A percentile compares a stretch with the other conserved stretches of the same genome.
Evolutionary conservation across 805 yeast species (phyloP).

Genomic region (Metschnikowia vanudenii): DNA sequence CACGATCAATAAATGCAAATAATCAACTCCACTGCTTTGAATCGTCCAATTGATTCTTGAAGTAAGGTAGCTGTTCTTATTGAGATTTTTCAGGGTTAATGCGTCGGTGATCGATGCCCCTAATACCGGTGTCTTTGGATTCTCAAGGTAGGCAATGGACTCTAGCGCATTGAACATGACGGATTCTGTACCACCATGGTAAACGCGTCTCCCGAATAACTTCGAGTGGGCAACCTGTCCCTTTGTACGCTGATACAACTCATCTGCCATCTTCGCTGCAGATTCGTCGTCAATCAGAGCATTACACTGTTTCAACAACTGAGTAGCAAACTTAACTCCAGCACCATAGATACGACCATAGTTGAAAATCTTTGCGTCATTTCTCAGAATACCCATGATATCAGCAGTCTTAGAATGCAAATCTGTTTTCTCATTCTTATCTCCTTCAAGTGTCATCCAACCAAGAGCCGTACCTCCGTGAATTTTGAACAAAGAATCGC

Average conservation of each 20-base stretch:
- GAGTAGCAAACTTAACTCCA: constrained; percentile 85
- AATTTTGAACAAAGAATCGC: constrained; percentile 82
- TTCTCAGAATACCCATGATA: constrained; percentile 83
- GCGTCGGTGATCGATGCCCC: constrained; percentile 95
- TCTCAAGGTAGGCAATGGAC: constrained; percentile 74
- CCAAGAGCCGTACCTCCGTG: constrained; percentile 98
- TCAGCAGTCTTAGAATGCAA: constrained; percentile 91
- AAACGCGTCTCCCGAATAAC: constrained; percentile 33
- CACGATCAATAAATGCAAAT: constrained; percentile 77
- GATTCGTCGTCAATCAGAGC: constrained; percentile 63
- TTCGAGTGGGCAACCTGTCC: constrained; percentile 45
- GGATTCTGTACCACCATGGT: constrained; percentile 93
- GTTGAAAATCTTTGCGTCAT: constrained; percentile 92
- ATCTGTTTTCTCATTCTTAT: constrained; percentile 88
- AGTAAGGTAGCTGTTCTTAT: constrained; percentile 68
- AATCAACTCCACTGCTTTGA: constrained; percentile 97
- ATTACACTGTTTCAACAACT: constrained; percentile 80
- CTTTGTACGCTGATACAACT: constrained; percentile 77
- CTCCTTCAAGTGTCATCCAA: constrained; percentile 99
- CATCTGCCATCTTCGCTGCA: constrained; percentile 62
- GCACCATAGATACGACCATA: constrained; percentile 98
- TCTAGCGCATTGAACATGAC: constrained; percentile 88
- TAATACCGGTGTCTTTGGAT: constrained; percentile 85
- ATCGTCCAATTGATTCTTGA: constrained; percentile 97
- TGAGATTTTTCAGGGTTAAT: constrained; percentile 60